Conservation (phyloP, 352 stramenopile species). For the Lagenidium sp. region DNA sequence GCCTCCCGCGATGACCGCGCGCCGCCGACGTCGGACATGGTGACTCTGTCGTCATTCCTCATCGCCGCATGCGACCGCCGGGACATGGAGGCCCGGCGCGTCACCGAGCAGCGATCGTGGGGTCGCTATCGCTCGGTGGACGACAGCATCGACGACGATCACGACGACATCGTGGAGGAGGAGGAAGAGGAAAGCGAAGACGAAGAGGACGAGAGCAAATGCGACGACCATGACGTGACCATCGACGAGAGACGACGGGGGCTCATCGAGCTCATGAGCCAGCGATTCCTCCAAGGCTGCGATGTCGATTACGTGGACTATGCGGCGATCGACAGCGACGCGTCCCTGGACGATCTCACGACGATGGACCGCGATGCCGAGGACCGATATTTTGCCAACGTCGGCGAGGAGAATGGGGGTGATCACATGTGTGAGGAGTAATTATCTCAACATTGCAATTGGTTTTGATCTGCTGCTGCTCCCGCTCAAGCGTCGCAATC, state of each 20-base stretch:
- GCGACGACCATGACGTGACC: constrained; percentile 14
- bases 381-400: constrained; percentile 60
- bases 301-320: constrained; percentile 63
- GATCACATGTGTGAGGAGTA: no score
- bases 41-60: constrained; percentile 56
- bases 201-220: constrained; percentile 19
- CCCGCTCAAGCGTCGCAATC: no score
- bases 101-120: constrained; percentile 56
- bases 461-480: no score
- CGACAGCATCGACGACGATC: constrained; percentile 5
- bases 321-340: constrained; percentile 45
- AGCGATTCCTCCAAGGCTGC: constrained; percentile 54
- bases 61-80: constrained; percentile 56
- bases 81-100: constrained; percentile 53
- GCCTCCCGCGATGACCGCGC: constrained; percentile 7
- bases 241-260: constrained; percentile 38
- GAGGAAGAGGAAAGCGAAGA: constrained; percentile 40
- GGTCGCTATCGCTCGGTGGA: constrained; percentile 18
- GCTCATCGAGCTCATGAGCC: constrained; percentile 68
- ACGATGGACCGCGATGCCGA: constrained; percentile 71
- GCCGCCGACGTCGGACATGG: constrained; percentile 1
- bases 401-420: constrained; percentile 4
- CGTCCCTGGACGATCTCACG: constrained; percentile 50
- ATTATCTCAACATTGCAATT: no score
- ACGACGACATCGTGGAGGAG: constrained; percentile 29